Base-by-base conservation (phyloP, 768 basidiomycete genomes). In the Podaxis sp. region DNA sequence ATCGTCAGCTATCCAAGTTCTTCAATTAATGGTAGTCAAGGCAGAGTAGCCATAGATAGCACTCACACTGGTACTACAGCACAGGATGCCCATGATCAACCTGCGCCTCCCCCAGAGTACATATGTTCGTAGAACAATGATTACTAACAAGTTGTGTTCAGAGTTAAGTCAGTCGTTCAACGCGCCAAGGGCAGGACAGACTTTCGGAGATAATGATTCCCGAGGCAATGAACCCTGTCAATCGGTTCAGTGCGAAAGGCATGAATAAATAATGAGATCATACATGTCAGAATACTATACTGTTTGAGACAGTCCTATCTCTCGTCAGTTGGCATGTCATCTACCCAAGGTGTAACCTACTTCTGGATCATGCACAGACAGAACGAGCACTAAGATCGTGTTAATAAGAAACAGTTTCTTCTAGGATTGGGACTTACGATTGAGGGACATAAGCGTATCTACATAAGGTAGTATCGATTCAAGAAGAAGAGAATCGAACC, bases 31-130 rank as follows among this genome's bases (percentile, higher is more conserved):
- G 24, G 17, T 5, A 19, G n/a, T 27, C 11, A 15, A 4, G 29
- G 6, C 29, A 22, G 40, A 29, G 27, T 49, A 38, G 29, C 7
- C 8, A 6, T 15, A 17, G 29, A 59, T 27, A 33, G 41, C 3
- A 63, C 68, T 33, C 22, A 69, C 70, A 22, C 64, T 15, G 17
- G 70, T 66, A 17, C 76, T 68, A 19, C 69, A 37, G 25, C 66
- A 72, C 5, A 79, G 70, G 24, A 72, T 69, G 15, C 76, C 59
- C 11, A 75, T 64, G 5, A 80, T 70, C 9, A 68, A 55, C 8
- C 73, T 76, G 57, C 69, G 74, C 13, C 79, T 69, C 63, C 77
- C 76, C 77, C 77, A 81, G 24, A 81, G 73, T 3, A 79, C 80
- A 59, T 79, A 79, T 6, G 79, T 80, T 6, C 79, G 77, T 5